Evolutionary conservation across 768 basidiomycete genomes (phyloP), one percentile per base, ranked within the genome.

Genomic region (Pleurotus eryngii): DNA sequence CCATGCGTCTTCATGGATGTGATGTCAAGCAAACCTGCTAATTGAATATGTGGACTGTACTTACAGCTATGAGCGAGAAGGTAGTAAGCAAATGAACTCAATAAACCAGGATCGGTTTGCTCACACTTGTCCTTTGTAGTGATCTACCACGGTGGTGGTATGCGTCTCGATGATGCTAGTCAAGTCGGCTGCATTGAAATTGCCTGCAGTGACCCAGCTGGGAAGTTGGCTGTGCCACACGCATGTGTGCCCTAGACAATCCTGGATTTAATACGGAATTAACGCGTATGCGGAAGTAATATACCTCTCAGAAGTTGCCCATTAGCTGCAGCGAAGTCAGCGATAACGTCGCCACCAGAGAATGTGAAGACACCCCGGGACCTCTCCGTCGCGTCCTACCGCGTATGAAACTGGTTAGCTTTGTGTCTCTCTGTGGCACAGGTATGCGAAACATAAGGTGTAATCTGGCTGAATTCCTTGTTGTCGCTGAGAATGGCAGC

Each of bases 191-290:
- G 65, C 60, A 39, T 66, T 64, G 62, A 69, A 72, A 53, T 60
- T 59, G 38, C 68, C 68, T 18, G 59, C 54, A 3, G 70, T 58
- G 0, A 76, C 73, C 74, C 73, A 76, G 61, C 63, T 64, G 15
- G 75, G 76, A 11, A 77, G 69, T 61, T 78, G 75, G 59, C 69
- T 74, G 68, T 79, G 68, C 76, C 76, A 78, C 18, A 77, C 76
- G 47, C 70, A 72, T 59, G 71, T 74, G 61, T 76, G 71, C 27
- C 62, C 62, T 63, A 24, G 11, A 35, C n/a, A 27, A 18, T 24
- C 42, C 11, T 8, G 30, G 12, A 20, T 11, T 20, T 24, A 6
- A n/a, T 3, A 3, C 14, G 7, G 17, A 15, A 35, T 37, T 42
- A 14, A 22, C 35, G 20, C 15, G 42, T 17, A 7, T n/a, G 22